phyloP scores from a whole-genome alignment of 495 filamentous ascomycete species.

The Aspergillus saccharolyticus region DNA sequence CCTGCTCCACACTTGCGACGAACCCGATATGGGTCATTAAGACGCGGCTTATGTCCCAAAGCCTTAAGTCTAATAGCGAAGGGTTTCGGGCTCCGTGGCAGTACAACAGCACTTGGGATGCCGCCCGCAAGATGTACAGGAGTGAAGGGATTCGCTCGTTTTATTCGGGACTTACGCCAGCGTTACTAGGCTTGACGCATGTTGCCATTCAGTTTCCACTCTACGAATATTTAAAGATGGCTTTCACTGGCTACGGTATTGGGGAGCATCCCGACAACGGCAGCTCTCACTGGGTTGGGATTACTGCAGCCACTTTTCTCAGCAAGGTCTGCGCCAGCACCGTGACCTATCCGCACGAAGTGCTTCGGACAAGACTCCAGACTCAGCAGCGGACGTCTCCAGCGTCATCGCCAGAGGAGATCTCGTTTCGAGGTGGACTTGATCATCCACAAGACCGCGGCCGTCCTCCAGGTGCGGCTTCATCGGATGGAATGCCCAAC shows the following conservation, averaged over 20 bases:
- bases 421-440: constrained; percentile 62
- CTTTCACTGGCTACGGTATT: constrained; percentile 82
- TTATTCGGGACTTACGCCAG: constrained; percentile 91
- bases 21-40: constrained; percentile 99
- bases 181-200: constrained; percentile 86
- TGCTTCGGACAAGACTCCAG: constrained; percentile 83
- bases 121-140: constrained; percentile 89
- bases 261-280: constrained; percentile 60
- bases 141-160: constrained; percentile 84
- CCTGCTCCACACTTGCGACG: constrained; percentile 89
- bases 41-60: constrained; percentile 93
- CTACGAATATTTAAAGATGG: constrained; percentile 88
- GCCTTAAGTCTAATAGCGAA: constrained; percentile 43
- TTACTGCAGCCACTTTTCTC: constrained; percentile 82
- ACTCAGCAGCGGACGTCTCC: constrained; percentile 65
- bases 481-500: constrained; percentile 53
- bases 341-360: constrained; percentile 96
- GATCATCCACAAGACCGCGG: constrained; percentile 40
- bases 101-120: constrained; percentile 81
- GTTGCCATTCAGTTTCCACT: constrained; percentile 97
- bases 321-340: constrained; percentile 94
- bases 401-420: constrained; percentile 43
- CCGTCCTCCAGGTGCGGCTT: constrained; percentile 41
- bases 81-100: constrained; percentile 74
- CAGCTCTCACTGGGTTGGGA: constrained; percentile 62